Evolutionary conservation across 2,329 filamentous ascomycete genomes (phyloP).

Genomic region (Parascedosporium putredinis): DNA sequence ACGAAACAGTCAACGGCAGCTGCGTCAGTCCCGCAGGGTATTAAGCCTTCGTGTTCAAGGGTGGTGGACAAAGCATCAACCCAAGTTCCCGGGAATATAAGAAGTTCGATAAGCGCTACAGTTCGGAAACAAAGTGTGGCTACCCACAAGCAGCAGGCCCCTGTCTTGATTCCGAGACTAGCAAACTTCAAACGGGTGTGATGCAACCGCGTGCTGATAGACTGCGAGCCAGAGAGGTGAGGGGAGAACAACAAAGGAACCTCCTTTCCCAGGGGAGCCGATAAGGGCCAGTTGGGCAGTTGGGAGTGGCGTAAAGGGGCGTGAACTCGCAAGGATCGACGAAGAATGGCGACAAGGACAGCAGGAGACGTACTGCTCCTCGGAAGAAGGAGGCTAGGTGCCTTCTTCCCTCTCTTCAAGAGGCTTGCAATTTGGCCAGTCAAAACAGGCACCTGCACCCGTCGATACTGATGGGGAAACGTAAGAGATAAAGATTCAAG

Average conservation of each 20-base stretch:
- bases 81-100: background rate
- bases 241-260: background rate
- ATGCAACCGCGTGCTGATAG: background rate
- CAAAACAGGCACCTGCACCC: background rate
- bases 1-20: background rate
- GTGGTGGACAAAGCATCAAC: background rate
- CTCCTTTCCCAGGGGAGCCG: background rate
- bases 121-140: too few relatives aligned
- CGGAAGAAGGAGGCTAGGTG: background rate
- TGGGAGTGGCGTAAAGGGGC: background rate
- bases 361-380: background rate
- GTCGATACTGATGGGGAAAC: slow-evolving; percentile 1
- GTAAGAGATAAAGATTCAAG: background rate
- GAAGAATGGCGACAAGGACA: too few relatives aligned
- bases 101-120: too few relatives aligned
- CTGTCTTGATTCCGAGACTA: background rate
- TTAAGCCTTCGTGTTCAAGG: background rate
- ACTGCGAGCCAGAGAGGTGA: background rate
- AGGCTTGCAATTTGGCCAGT: background rate
- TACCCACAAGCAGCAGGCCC: too few relatives aligned
- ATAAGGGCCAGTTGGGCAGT: background rate
- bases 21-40: background rate
- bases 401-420: background rate
- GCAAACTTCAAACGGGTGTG: too few relatives aligned
- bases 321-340: background rate